phyloP scores from a whole-genome alignment of 352 stramenopile species.

The Phytopythium montanum region DNA sequence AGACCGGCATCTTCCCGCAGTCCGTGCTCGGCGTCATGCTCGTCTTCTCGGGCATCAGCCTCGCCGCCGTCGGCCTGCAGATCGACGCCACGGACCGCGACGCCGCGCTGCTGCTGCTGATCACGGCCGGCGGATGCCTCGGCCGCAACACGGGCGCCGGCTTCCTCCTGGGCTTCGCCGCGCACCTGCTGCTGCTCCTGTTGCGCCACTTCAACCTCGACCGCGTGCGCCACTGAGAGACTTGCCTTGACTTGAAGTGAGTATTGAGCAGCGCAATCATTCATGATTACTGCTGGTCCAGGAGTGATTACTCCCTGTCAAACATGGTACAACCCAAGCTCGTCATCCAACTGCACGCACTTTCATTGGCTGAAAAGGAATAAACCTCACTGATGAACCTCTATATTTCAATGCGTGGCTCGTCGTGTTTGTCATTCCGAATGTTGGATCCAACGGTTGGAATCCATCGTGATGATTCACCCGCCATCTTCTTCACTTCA shows the following conservation, averaged over 20 bases:
- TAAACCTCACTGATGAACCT: no score
- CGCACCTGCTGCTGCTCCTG: constrained; percentile 27
- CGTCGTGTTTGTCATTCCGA: no score
- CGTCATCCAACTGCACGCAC: no score
- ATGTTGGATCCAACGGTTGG: no score
- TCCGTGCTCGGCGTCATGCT: constrained; percentile 58
- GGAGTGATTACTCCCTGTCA: no score
- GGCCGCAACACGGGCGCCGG: constrained; percentile 54
- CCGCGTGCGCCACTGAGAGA: background rate
- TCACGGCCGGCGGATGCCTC: constrained; percentile 36
- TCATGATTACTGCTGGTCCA: background rate
- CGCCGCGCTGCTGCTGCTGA: constrained; percentile 34
- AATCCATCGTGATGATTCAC: background rate
- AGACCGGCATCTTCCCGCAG: constrained; percentile 51
- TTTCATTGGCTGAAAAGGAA: no score
- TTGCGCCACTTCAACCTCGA: constrained; percentile 22
- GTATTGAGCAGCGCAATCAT: background rate
- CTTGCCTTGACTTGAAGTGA: no score
- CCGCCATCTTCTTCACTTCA: background rate
- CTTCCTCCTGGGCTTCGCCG: constrained; percentile 42
- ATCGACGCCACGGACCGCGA: constrained; percentile 35
- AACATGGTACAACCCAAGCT: no score
- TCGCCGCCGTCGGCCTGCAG: constrained; percentile 46
- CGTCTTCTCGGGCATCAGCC: constrained; percentile 51
- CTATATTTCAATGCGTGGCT: no score